Evolutionary conservation across 2,329 filamentous ascomycete species (phyloP).

Genomic region (Rugonectria rugulosa): DNA sequence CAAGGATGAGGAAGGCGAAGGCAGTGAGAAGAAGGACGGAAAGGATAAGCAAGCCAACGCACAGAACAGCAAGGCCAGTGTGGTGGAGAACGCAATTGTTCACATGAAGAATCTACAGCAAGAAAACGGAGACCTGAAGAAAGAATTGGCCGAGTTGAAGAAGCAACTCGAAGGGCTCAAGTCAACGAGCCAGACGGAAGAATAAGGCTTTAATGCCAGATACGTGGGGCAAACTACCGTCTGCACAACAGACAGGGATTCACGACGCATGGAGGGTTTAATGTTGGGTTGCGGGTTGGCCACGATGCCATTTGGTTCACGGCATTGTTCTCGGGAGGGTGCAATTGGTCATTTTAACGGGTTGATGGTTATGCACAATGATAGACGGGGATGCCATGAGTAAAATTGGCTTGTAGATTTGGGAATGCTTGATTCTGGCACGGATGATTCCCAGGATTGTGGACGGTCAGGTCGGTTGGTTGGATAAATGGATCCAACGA

Average conservation of each 20-base stretch:
- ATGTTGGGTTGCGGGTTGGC: slow-evolving; percentile 12
- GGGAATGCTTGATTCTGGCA: slow-evolving; percentile 3
- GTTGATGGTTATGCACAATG: slow-evolving; percentile 19
- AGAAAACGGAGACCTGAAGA: slow-evolving; percentile 74
- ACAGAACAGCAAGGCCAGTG: slow-evolving; percentile 91
- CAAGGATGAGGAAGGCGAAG: slow-evolving; percentile 49
- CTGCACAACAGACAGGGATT: slow-evolving; percentile 3
- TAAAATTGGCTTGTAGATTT: slow-evolving; percentile 19
- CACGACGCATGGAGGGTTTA: slow-evolving; percentile 21
- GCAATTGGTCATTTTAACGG: slow-evolving; percentile 29
- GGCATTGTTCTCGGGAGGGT: slow-evolving; percentile 20
- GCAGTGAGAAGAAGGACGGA: slow-evolving; percentile 57
- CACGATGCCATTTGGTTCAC: neutral
- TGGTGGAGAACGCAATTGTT: slow-evolving; percentile 95
- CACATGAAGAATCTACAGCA: slow-evolving; percentile 88
- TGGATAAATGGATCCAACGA: slow-evolving; percentile 7
- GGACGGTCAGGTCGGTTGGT: neutral
- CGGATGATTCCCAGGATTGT: neutral
- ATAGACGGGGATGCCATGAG: slow-evolving; percentile 27
- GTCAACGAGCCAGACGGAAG: slow-evolving; percentile 12
- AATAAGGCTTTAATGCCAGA: slow-evolving; percentile 15
- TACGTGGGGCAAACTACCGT: neutral
- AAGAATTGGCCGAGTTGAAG: slow-evolving; percentile 56
- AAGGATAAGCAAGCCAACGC: slow-evolving; percentile 60
- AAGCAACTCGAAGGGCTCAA: slow-evolving; percentile 42